These are phyloP conservation scores for Pseudohalonectria lignicola DNA, from an alignment of 2,329 filamentous ascomycete genomes.

Conservation along the genomic window DNA sequence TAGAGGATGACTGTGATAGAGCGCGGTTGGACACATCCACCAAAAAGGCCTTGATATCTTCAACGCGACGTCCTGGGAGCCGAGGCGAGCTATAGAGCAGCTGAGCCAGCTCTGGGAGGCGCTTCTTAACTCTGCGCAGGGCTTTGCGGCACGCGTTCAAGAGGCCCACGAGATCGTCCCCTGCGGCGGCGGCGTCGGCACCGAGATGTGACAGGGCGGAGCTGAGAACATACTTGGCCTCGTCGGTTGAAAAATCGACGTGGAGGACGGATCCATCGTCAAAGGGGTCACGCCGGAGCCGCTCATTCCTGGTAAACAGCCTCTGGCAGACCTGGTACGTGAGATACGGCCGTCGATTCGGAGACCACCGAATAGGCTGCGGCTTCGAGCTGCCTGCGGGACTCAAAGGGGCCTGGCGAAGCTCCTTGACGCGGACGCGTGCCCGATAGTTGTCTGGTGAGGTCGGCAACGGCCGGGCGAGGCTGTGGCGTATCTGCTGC, in stretches of 20 bases:
- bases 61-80: slow-evolving; percentile 12
- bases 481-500: too few species aligned
- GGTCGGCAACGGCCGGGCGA: not conserved
- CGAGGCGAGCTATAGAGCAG: slow-evolving; percentile 8
- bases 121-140: slow-evolving; percentile 1
- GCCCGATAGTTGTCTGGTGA: not conserved
- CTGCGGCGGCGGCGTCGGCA: too few species aligned
- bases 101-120: slow-evolving; percentile 9
- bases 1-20: slow-evolving; percentile 8
- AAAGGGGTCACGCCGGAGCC: not conserved
- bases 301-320: too few species aligned
- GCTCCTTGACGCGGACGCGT: not conserved
- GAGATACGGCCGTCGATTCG: too few species aligned
- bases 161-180: too few species aligned
- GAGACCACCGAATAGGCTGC: too few species aligned
- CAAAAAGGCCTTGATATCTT: slow-evolving; percentile 25
- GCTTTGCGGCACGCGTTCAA: too few species aligned
- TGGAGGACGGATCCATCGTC: slow-evolving; percentile 20
- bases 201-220: too few species aligned
- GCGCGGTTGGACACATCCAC: slow-evolving; percentile 18
- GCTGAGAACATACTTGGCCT: too few species aligned
- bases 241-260: slow-evolving; percentile 31
- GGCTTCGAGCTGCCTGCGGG: too few species aligned
- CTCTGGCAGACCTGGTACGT: too few species aligned
- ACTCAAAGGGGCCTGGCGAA: too few species aligned